phyloP scores from a whole-genome alignment of 441 rosid species.

The Eruca vesicaria region DNA sequence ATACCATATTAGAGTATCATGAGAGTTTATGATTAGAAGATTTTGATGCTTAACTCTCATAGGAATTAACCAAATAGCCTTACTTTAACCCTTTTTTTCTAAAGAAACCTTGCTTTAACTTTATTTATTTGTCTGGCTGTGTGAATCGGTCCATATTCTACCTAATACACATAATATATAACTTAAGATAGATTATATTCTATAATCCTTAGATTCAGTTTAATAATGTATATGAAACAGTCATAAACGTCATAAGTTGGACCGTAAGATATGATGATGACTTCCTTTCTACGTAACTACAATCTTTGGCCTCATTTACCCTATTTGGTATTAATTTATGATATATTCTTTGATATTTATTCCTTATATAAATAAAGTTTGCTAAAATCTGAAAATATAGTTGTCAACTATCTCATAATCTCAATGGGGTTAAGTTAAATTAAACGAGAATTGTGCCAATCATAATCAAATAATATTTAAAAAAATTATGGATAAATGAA shows the following conservation, averaged over 20 bases:
- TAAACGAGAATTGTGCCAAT: background rate
- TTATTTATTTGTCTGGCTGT: background rate
- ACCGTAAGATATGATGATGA: background rate
- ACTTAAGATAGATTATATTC: background rate
- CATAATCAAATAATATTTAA: background rate
- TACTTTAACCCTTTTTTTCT: no score
- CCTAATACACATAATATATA: background rate
- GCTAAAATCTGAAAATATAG: background rate
- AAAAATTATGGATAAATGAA: background rate
- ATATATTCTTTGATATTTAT: background rate
- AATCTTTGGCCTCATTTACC: background rate
- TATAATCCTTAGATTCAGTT: background rate
- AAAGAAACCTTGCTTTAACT: background rate
- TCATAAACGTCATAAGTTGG: background rate
- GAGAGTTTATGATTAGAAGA: background rate
- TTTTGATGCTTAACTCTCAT: background rate
- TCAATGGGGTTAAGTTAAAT: background rate
- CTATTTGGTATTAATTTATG: background rate
- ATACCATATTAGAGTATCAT: background rate
- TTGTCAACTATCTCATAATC: background rate
- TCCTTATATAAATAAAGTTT: background rate
- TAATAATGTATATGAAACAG: background rate
- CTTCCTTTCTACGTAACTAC: background rate
- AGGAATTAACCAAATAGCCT: background rate
- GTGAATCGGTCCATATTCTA: background rate